Evolutionary conservation across 75 land plant genomes (phyloP).

Genomic region (Larix kaempferi): DNA sequence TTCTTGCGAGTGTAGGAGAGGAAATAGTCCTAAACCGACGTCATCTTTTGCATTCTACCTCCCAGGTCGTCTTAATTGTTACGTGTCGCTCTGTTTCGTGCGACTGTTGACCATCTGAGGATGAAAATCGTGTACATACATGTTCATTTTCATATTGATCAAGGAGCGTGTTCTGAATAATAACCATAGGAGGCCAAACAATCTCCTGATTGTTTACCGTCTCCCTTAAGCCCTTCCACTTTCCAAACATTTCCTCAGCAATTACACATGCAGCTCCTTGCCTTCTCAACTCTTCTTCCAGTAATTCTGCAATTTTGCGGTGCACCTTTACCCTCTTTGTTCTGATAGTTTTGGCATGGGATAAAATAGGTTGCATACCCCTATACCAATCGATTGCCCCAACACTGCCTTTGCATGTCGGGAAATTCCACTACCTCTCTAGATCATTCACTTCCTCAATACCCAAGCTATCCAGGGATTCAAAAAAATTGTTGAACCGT

Average conservation of each 20-base stretch:
- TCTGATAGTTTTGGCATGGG: conserved; percentile 87
- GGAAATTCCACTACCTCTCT: conserved; percentile 94
- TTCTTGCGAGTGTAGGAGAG: too few relatives aligned
- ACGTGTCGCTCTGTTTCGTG: too few relatives aligned
- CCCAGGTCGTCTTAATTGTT: too few relatives aligned
- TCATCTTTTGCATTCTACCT: too few relatives aligned
- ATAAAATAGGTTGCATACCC: conserved; percentile 71
- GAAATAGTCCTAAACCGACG: too few relatives aligned
- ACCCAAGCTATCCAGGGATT: conserved; percentile 43
- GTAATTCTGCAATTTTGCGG: conserved; percentile 55
- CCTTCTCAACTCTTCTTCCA: conserved; percentile 69
- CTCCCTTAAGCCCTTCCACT: conserved; percentile 70
- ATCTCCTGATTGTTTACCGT: conserved; percentile 44
- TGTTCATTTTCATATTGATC: conserved; percentile 62
- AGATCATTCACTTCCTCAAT: conserved; percentile 60
- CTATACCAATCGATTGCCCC: conserved; percentile 94
- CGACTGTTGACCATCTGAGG: too few relatives aligned
- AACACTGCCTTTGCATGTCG: conserved; percentile 82
- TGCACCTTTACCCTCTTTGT: conserved; percentile 71
- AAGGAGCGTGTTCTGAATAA: conserved; percentile 70
- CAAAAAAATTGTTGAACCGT: conserved; percentile 73
- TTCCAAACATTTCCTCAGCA: conserved; percentile 60
- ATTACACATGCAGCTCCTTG: conserved; percentile 51
- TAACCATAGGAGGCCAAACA: conserved; percentile 90
- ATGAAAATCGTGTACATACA: too few relatives aligned